Evolutionary conservation across 129 eudicot species (phyloP).

Genomic region (Oenanthe sinensis): DNA sequence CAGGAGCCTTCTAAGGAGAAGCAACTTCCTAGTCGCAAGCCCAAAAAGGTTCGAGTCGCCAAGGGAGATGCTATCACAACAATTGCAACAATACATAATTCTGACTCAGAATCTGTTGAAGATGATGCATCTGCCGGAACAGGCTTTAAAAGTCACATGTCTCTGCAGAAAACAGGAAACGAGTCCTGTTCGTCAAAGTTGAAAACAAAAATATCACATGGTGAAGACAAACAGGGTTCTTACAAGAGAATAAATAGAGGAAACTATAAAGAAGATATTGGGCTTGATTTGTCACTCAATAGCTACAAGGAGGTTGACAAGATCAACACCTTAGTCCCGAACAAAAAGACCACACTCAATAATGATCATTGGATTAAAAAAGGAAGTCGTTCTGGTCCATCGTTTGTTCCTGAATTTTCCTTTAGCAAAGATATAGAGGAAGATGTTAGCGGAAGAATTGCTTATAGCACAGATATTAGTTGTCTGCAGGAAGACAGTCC

Average conservation of each 20-base stretch:
- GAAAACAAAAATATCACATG: slow-evolving; percentile 17
- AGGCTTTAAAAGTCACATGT: slow-evolving; percentile 22
- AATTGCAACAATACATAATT: slow-evolving; percentile 8
- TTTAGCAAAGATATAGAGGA: slow-evolving; percentile 18
- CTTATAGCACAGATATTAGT: not conserved
- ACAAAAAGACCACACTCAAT: slow-evolving; percentile 13
- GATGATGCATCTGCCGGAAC: slow-evolving; percentile 21
- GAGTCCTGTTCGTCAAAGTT: slow-evolving; percentile 22
- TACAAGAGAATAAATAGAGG: slow-evolving; percentile 22
- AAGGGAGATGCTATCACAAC: slow-evolving; percentile 18
- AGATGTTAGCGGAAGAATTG: slow-evolving; percentile 33
- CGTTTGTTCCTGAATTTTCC: slow-evolving; percentile 15
- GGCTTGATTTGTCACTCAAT: slow-evolving; percentile 45
- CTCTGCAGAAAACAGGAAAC: slow-evolving; percentile 30
- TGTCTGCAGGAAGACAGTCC: slow-evolving; percentile 24
- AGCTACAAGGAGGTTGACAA: slow-evolving; percentile 18
- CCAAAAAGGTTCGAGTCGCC: slow-evolving; percentile 23
- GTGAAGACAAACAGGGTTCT: slow-evolving; percentile 17
- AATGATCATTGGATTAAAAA: slow-evolving; percentile 22
- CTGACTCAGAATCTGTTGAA: slow-evolving; percentile 27
- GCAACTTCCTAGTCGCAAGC: slow-evolving; percentile 5
- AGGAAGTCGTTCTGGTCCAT: slow-evolving; percentile 25
- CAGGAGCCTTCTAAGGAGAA: slow-evolving; percentile 22
- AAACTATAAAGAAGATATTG: slow-evolving; percentile 17
- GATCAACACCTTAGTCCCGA: not conserved